phyloP scores from a whole-genome alignment of 129 eudicot genomes.

The Oenanthe sinensis region DNA sequence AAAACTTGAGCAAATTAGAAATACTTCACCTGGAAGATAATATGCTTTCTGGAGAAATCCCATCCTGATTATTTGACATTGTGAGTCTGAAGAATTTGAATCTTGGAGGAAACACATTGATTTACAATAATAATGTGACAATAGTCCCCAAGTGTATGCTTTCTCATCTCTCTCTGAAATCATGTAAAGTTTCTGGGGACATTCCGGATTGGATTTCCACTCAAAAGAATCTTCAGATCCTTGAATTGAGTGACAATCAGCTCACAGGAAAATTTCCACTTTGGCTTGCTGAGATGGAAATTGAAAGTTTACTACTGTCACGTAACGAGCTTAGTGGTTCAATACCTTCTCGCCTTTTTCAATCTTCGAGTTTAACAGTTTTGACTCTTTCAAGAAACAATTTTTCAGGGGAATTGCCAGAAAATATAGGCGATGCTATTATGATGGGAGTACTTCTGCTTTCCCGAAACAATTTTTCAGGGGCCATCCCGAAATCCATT shows the following conservation, averaged over 20 bases:
- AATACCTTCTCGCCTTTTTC: slow-evolving; percentile 41
- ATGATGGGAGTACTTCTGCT: slow-evolving; percentile 33
- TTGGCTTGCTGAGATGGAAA: slow-evolving; percentile 53
- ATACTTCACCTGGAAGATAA: slow-evolving; percentile 31
- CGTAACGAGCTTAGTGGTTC: slow-evolving; percentile 36
- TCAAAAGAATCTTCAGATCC: slow-evolving; percentile 26
- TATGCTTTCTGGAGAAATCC: slow-evolving; percentile 38
- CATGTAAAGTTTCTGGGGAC: slow-evolving; percentile 25
- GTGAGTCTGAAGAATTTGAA: slow-evolving; percentile 25
- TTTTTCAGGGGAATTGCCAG: slow-evolving; percentile 45
- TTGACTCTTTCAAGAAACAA: slow-evolving; percentile 47
- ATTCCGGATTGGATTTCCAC: slow-evolving; percentile 44
- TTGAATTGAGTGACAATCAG: slow-evolving; percentile 37
- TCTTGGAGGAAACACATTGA: slow-evolving; percentile 35
- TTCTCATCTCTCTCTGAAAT: slow-evolving; percentile 29
- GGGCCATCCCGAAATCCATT: slow-evolving; percentile 42
- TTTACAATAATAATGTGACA: slow-evolving; percentile 35
- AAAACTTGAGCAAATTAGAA: slow-evolving; percentile 26
- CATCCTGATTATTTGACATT: slow-evolving; percentile 38
- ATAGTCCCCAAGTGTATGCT: slow-evolving; percentile 44
- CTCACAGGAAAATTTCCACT: slow-evolving; percentile 38
- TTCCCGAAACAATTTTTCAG: slow-evolving; percentile 38
- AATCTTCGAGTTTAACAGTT: slow-evolving; percentile 29
- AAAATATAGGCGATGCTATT: slow-evolving; percentile 42
- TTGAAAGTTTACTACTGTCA: slow-evolving; percentile 34